phyloP scores from a whole-genome alignment of 1,139 yeast genomes.

The Spathaspora jeffriesii region DNA sequence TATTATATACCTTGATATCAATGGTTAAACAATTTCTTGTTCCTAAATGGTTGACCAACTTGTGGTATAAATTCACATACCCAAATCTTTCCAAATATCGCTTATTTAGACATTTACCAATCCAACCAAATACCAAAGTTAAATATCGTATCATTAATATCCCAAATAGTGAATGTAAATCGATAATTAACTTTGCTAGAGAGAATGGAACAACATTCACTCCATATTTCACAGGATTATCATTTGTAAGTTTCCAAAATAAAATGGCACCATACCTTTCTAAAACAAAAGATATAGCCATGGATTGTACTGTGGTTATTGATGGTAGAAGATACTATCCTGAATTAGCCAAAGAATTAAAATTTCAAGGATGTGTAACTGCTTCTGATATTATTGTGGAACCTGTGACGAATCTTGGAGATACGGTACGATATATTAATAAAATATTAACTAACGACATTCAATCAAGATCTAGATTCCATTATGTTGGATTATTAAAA shows the following conservation, averaged over 20 bases:
- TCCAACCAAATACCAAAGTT: slow-evolving; percentile 11
- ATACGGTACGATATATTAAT: slow-evolving; percentile 10
- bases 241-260: slow-evolving; percentile 20
- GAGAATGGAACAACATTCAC: slow-evolving; percentile 23
- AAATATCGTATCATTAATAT: slow-evolving; percentile 17
- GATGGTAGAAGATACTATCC: slow-evolving; percentile 29
- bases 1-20: slow-evolving; percentile 8
- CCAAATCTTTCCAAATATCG: slow-evolving; percentile 19
- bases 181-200: slow-evolving; percentile 15
- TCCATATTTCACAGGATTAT: slow-evolving; percentile 21
- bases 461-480: slow-evolving; percentile 16
- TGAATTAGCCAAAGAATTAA: slow-evolving; percentile 11
- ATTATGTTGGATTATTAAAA: slow-evolving; percentile 20
- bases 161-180: slow-evolving; percentile 9
- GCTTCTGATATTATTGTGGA: slow-evolving; percentile 11
- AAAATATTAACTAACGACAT: slow-evolving; percentile 12
- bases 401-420: slow-evolving; percentile 15
- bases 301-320: slow-evolving; percentile 17
- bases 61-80: slow-evolving; percentile 4
- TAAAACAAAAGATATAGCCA: slow-evolving; percentile 10
- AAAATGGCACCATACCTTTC: slow-evolving; percentile 13
- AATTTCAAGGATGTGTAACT: slow-evolving; percentile 21
- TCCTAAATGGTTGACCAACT: slow-evolving; percentile 12
- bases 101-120: slow-evolving; percentile 14
- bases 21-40: slow-evolving; percentile 5